Evolutionary conservation across 2,329 filamentous ascomycete genomes (phyloP).

Genomic region (Tricladium varicosporioides): DNA sequence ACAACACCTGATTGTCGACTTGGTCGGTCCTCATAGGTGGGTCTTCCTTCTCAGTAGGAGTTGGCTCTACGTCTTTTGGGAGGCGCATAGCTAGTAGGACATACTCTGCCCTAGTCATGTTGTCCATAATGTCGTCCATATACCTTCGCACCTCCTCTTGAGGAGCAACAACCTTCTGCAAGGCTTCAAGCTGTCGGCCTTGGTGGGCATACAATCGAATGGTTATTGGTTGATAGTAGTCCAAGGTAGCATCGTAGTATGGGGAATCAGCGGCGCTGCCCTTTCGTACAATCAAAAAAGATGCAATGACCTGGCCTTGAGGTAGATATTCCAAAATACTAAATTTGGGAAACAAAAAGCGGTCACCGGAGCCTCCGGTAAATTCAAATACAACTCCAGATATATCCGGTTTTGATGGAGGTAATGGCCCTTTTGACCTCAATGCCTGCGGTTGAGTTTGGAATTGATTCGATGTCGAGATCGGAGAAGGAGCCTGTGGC

Average conservation of each 20-base stretch:
- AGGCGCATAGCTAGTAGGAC: constrained; percentile 66
- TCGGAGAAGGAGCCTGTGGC: constrained; percentile 11
- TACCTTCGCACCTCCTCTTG: constrained; percentile 62
- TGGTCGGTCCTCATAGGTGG: constrained; percentile 10
- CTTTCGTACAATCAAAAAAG: constrained; percentile 74
- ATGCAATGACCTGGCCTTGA: constrained; percentile 64
- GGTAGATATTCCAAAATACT: constrained; percentile 70
- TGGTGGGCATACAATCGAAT: constrained; percentile 56
- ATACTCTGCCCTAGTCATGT: constrained; percentile 66
- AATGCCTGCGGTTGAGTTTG: constrained; percentile 49
- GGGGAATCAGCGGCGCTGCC: constrained; percentile 62
- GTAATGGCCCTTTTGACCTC: constrained; percentile 58
- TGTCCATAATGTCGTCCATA: constrained; percentile 70
- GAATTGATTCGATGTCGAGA: constrained; percentile 15
- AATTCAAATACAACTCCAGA: constrained; percentile 71
- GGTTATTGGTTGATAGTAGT: constrained; percentile 76
- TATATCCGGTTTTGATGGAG: constrained; percentile 55
- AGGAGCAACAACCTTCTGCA: constrained; percentile 60
- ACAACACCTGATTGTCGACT: constrained; percentile 22
- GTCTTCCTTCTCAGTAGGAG: constrained; percentile 15
- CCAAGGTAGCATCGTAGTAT: constrained; percentile 58
- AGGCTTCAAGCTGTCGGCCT: constrained; percentile 57
- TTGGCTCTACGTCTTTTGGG: constrained; percentile 40
- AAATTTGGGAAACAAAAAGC: constrained; percentile 76
- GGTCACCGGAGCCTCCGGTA: constrained; percentile 63